These are phyloP conservation scores for Debaryomyces prosopidis DNA, from an alignment of 805 yeast genomes.

Conservation along the genomic window DNA sequence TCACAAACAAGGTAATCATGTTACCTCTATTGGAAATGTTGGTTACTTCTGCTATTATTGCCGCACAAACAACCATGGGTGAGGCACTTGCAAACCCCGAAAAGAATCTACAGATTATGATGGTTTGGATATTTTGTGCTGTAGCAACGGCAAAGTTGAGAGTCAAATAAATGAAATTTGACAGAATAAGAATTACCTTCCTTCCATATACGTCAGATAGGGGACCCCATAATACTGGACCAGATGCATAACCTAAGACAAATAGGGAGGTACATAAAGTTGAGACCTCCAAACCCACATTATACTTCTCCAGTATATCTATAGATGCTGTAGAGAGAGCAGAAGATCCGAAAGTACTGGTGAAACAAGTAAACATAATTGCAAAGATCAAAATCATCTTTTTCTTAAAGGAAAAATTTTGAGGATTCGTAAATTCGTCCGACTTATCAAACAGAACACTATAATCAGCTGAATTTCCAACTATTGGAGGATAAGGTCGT, in stretches of 20 bases:
- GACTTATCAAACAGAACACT: slow-evolving; percentile 71
- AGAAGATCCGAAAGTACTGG: slow-evolving; percentile 67
- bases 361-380: neutral
- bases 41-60: slow-evolving; percentile 77
- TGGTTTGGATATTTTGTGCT: slow-evolving; percentile 70
- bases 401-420: slow-evolving; percentile 42
- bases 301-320: slow-evolving; percentile 45
- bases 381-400: slow-evolving; percentile 19
- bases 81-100: slow-evolving; percentile 79
- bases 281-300: slow-evolving; percentile 64
- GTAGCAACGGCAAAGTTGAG: slow-evolving; percentile 62
- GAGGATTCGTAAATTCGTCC: slow-evolving; percentile 71
- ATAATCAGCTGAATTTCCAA: slow-evolving; percentile 48
- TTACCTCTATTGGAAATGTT: slow-evolving; percentile 62
- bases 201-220: slow-evolving; percentile 21
- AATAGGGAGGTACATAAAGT: slow-evolving; percentile 72
- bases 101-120: slow-evolving; percentile 70
- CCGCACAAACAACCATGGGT: slow-evolving; percentile 76
- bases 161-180: slow-evolving; percentile 31
- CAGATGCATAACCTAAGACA: slow-evolving; percentile 85
- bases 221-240: slow-evolving; percentile 74
- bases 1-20: slow-evolving; percentile 65
- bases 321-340: slow-evolving; percentile 61
- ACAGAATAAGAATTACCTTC: slow-evolving; percentile 38
- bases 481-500: slow-evolving; percentile 53